Evolutionary conservation across 192 early-diverging fungal species (phyloP), one percentile per base, ranked within the genome.

Genomic region (Coemansia sp.): DNA sequence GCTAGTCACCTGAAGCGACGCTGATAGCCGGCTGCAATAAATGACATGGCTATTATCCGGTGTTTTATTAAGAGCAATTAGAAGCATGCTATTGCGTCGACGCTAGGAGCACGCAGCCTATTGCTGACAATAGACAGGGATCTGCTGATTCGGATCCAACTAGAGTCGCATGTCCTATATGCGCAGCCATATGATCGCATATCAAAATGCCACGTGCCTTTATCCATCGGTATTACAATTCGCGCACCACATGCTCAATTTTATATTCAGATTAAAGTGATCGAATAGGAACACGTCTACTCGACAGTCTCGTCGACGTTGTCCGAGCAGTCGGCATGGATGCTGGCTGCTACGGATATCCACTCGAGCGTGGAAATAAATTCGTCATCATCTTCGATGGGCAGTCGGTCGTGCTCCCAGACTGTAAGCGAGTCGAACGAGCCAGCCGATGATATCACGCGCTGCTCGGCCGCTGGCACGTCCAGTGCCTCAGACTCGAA

Each of bases 341-440:
- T 81, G 61, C 70, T 64, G 20, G 58, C 48, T 4, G 73, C 73
- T 7, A 76, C 61, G 10, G 72, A 50, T 25, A 67, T 42, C 78
- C 78, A 81, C 26, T 68, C 43, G 7, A 81, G 66, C 10, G 78
- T 61, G n/a, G 50, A 36, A 52, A 76, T 69, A 28, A 72, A 72
- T 43, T 81, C 75, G 48, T 77, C 73, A 25, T 73, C 65, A 41
- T 80, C 74, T 35, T 43, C 58, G 57, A 52, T 34, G 11, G 78
- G 78, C 63, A 70, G 39, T 16, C 66, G 37, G 67, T 81, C 78
- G 48, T 81, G 78, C 35, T 81, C 78, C 78, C 78, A 81, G 38
- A 81, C 73, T 0, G 56, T 62, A 13, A 81, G 12, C 8, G 43
- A 59, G 13, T 48, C 59, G 34, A 81, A 75, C 13, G 12, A 25